Evolutionary conservation across 2,329 filamentous ascomycete genomes (phyloP).

Genomic region (Aspergillus quadricinctus): DNA sequence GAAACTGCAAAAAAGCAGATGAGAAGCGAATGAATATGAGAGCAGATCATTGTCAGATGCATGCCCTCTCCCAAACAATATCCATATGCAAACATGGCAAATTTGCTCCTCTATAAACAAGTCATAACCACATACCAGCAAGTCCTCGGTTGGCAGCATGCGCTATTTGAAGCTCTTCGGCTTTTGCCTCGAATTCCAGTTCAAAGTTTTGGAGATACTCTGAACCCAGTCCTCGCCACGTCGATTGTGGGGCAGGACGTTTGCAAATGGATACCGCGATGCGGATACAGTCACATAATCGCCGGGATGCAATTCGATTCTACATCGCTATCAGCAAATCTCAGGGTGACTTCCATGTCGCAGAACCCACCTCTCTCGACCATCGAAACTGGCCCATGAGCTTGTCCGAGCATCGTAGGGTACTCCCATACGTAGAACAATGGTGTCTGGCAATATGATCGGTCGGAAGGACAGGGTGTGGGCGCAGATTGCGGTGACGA

Average conservation of each 20-base stretch:
- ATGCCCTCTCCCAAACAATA: not conserved
- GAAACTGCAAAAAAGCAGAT: not conserved
- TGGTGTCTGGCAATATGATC: conserved; percentile 95
- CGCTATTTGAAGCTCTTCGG: conserved; percentile 38
- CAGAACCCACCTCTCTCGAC: conserved; percentile 63
- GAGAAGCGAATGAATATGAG: not conserved
- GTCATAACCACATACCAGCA: not conserved
- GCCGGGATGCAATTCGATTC: conserved; percentile 45
- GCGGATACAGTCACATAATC: conserved; percentile 52
- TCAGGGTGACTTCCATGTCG: not conserved
- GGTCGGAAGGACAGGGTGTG: conserved; percentile 93
- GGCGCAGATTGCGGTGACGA: conserved; percentile 89
- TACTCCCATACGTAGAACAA: conserved; percentile 88
- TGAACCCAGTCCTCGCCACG: conserved; percentile 49
- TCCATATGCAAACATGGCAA: not conserved
- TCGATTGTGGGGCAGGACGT: conserved; percentile 42
- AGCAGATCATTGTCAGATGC: not conserved
- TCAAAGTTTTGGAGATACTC: conserved; percentile 47
- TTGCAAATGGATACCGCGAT: conserved; percentile 49
- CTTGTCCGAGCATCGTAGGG: conserved; percentile 85
- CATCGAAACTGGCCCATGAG: conserved; percentile 98
- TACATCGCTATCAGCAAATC: conserved; percentile 19
- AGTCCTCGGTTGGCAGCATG: not conserved
- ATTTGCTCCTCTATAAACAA: not conserved
- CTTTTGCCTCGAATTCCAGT: conserved; percentile 48